These are phyloP conservation scores for Dioscorea dumetorum DNA, from an alignment of 106 monocot species.

Conservation along the genomic window DNA sequence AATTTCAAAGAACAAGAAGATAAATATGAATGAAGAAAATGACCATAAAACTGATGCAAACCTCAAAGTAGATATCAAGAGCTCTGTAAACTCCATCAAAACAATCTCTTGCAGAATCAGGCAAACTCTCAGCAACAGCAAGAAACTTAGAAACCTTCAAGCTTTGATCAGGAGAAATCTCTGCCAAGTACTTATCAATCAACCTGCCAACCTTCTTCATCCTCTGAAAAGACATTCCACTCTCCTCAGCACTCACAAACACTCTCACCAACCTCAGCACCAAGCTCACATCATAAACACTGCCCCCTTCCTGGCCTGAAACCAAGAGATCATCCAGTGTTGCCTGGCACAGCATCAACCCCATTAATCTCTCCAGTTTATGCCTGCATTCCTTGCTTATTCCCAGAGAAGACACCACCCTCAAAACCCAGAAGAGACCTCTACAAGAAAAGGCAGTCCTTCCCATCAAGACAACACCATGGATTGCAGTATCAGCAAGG, in stretches of 20 bases:
- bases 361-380: slow-evolving; percentile 76
- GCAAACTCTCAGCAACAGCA: slow-evolving; percentile 77
- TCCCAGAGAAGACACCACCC: slow-evolving; percentile 57
- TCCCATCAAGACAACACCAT: slow-evolving; percentile 68
- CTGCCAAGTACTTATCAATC: slow-evolving; percentile 78
- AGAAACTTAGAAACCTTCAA: slow-evolving; percentile 78
- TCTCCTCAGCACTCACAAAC: slow-evolving; percentile 39
- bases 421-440: slow-evolving; percentile 75
- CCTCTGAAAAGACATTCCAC: slow-evolving; percentile 38
- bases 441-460: slow-evolving; percentile 60
- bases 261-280: slow-evolving; percentile 79
- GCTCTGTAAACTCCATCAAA: slow-evolving; percentile 92
- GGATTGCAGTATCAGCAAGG: slow-evolving; percentile 78
- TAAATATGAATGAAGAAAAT: slow-evolving; percentile 1
- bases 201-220: slow-evolving; percentile 83
- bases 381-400: slow-evolving; percentile 57
- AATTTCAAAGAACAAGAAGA: background rate
- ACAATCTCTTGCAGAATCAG: slow-evolving; percentile 81
- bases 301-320: slow-evolving; percentile 43
- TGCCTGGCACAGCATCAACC: slow-evolving; percentile 60
- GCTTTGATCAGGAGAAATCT: slow-evolving; percentile 84
- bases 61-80: slow-evolving; percentile 86
- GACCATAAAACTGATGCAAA: slow-evolving; percentile 7
- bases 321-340: slow-evolving; percentile 86
- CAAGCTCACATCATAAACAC: slow-evolving; percentile 79